These are phyloP conservation scores for Bathelium albidoporum DNA, from an alignment of 495 filamentous ascomycete genomes.

Conservation along the genomic window DNA sequence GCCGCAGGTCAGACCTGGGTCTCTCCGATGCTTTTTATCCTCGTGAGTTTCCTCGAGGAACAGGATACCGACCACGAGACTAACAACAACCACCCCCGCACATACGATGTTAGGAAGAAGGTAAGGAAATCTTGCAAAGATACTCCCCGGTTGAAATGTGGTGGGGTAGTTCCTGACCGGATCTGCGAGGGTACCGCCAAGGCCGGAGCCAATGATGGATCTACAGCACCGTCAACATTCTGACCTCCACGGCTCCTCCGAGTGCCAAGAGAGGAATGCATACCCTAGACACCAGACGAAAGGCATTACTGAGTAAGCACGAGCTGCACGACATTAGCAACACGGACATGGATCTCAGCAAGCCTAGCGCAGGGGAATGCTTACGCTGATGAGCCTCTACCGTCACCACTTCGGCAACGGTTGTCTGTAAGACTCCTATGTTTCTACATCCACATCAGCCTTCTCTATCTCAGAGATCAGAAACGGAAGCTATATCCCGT, in stretches of 20 bases:
- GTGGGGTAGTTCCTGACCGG: conserved; percentile 74
- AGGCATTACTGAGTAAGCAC: conserved; percentile 93
- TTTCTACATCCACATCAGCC: conserved; percentile 40
- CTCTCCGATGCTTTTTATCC: conserved; percentile 64
- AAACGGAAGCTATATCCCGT: conserved; percentile 25
- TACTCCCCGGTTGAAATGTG: conserved; percentile 57
- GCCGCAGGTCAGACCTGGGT: conserved; percentile 68
- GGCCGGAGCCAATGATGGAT: conserved; percentile 77
- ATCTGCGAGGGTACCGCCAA: conserved; percentile 81
- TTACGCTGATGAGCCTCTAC: conserved; percentile 82
- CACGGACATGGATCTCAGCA: neutral
- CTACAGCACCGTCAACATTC: conserved; percentile 21
- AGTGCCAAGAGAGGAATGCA: conserved; percentile 20
- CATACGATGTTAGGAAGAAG: conserved; percentile 91
- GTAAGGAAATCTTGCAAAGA: conserved; percentile 82
- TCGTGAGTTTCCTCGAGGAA: conserved; percentile 95
- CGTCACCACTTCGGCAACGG: conserved; percentile 84
- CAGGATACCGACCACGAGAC: conserved; percentile 71
- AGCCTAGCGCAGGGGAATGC: conserved; percentile 23
- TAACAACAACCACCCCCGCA: conserved; percentile 61
- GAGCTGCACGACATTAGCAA: conserved; percentile 40
- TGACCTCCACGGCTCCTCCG: neutral
- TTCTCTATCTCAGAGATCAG: conserved; percentile 15
- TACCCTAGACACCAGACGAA: conserved; percentile 94
- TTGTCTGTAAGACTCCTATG: conserved; percentile 89